phyloP scores from a whole-genome alignment of 2,329 filamentous ascomycete species.

The Aureobasidium leucospermi region DNA sequence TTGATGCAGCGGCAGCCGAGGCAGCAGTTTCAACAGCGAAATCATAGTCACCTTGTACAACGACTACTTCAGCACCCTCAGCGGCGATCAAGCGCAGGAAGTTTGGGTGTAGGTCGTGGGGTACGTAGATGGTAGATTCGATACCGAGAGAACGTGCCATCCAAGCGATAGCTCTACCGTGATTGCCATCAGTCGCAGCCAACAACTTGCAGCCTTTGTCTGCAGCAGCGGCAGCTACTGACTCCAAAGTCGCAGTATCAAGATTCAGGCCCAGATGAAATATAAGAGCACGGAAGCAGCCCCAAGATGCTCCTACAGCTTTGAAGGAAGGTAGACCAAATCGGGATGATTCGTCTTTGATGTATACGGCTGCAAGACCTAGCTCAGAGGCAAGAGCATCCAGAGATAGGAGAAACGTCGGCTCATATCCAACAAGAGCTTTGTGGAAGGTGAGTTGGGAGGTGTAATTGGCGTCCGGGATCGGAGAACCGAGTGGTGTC shows the following conservation, averaged over 20 bases:
- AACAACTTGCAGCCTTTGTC: constrained; percentile 40
- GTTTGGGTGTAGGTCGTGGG: constrained; percentile 46
- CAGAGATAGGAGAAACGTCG: constrained; percentile 50
- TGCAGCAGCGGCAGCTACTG: constrained; percentile 22
- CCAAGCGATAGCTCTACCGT: constrained; percentile 63
- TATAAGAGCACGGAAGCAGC: constrained; percentile 50
- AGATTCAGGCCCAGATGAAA: not conserved
- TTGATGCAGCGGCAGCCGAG: constrained; percentile 31
- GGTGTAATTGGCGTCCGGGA: not conserved
- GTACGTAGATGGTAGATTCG: constrained; percentile 54
- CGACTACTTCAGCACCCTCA: constrained; percentile 57
- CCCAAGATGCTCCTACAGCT: constrained; percentile 73
- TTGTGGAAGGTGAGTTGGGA: constrained; percentile 45
- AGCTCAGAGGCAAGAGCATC: constrained; percentile 50
- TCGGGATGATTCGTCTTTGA: constrained; percentile 65
- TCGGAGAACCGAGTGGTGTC: not conserved
- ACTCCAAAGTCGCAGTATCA: not conserved
- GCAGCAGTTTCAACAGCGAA: constrained; percentile 40
- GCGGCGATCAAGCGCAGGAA: constrained; percentile 49
- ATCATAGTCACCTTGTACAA: constrained; percentile 55
- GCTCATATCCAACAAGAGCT: constrained; percentile 48
- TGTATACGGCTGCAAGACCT: constrained; percentile 49
- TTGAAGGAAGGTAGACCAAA: constrained; percentile 71
- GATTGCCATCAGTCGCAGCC: constrained; percentile 69
- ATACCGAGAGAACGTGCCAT: constrained; percentile 58